A percentile compares a stretch with the other conserved stretches of the same genome.
Conservation (phyloP, 495 filamentous ascomycete species). For the Collariella sp. region DNA sequence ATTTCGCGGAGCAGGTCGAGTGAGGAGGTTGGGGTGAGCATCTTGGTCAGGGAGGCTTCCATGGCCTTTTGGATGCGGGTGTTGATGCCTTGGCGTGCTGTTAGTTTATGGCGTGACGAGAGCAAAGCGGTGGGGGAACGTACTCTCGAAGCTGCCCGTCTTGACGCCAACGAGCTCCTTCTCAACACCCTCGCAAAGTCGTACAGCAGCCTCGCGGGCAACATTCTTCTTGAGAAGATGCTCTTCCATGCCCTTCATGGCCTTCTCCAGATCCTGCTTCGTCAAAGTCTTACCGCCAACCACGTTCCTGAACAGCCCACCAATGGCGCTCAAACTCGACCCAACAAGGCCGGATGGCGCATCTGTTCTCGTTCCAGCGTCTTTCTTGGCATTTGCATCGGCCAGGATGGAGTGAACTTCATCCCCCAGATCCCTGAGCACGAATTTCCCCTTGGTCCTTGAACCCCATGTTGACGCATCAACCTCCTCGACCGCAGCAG, state of each 20-base stretch:
- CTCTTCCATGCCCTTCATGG: conserved; percentile 91
- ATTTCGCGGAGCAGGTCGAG: conserved; percentile 92
- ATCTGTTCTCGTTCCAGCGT: conserved; percentile 37
- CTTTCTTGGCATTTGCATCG: conserved; percentile 59
- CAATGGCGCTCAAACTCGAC: conserved; percentile 67
- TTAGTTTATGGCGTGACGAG: not conserved
- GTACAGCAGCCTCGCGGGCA: conserved; percentile 84
- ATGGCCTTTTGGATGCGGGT: conserved; percentile 72
- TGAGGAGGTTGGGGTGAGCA: conserved; percentile 90
- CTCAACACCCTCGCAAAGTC: conserved; percentile 85
- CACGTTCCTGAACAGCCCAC: conserved; percentile 84
- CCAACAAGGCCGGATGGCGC: conserved; percentile 56
- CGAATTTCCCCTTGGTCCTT: conserved; percentile 84
- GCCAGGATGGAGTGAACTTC: conserved; percentile 86
- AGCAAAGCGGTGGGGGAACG: conserved; percentile 14
- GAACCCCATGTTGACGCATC: conserved; percentile 73
- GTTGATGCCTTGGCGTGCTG: conserved; percentile 51
- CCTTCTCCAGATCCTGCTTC: conserved; percentile 77
- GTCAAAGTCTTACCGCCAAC: conserved; percentile 89
- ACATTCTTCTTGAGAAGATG: conserved; percentile 95
- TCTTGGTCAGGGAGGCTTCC: conserved; percentile 83
- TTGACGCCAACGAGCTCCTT: conserved; percentile 82
- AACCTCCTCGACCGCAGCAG: conserved; percentile 57
- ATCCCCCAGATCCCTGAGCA: conserved; percentile 85
- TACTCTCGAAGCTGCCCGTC: conserved; percentile 85